A percentile compares a stretch with the other conserved stretches of the same genome.
Evolutionary conservation across 768 basidiomycete genomes (phyloP).

Genomic region (Collybia sordida): DNA sequence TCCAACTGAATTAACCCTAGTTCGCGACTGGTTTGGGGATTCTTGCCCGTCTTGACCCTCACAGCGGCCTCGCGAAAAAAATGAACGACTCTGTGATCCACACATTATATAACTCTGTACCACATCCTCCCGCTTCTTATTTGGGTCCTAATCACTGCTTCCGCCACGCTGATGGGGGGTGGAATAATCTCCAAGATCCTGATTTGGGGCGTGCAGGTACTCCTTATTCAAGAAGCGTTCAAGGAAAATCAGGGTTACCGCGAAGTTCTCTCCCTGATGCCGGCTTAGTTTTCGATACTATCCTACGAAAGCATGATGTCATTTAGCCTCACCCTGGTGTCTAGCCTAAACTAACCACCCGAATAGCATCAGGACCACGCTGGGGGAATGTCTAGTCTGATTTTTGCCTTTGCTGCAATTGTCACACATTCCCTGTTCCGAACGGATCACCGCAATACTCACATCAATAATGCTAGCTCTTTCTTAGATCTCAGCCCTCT

Average conservation of each 20-base stretch:
- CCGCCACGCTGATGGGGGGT: slow-evolving; percentile 48
- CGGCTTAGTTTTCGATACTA: slow-evolving; percentile 59
- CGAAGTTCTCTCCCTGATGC: slow-evolving; percentile 51
- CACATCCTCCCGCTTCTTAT: slow-evolving; percentile 43
- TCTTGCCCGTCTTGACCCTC: slow-evolving; percentile 23
- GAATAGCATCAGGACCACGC: slow-evolving; percentile 5
- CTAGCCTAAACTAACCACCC: not conserved
- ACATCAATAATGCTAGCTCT: slow-evolving; percentile 48
- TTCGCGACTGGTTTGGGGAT: slow-evolving; percentile 27
- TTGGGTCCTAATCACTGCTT: slow-evolving; percentile 34
- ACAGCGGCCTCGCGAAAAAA: slow-evolving; percentile 15
- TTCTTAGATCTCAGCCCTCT: slow-evolving; percentile 56
- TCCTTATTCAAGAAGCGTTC: slow-evolving; percentile 55
- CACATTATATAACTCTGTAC: slow-evolving; percentile 57
- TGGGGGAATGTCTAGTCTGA: slow-evolving; percentile 2
- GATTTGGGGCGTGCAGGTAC: slow-evolving; percentile 49
- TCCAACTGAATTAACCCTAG: slow-evolving; percentile 10
- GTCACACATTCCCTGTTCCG: slow-evolving; percentile 60
- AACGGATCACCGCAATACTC: slow-evolving; percentile 38
- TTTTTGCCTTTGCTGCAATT: slow-evolving; percentile 31
- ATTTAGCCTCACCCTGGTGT: slow-evolving; percentile 27
- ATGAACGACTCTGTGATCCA: slow-evolving; percentile 28
- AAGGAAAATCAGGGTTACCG: slow-evolving; percentile 38
- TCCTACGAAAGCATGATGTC: slow-evolving; percentile 43
- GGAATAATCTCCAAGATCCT: slow-evolving; percentile 45